Percentiles rank a stretch among this genome's conserved stretches.
Evolutionary conservation across 2,329 filamentous ascomycete genomes (phyloP).

Genomic region (Monilinia fructigena): DNA sequence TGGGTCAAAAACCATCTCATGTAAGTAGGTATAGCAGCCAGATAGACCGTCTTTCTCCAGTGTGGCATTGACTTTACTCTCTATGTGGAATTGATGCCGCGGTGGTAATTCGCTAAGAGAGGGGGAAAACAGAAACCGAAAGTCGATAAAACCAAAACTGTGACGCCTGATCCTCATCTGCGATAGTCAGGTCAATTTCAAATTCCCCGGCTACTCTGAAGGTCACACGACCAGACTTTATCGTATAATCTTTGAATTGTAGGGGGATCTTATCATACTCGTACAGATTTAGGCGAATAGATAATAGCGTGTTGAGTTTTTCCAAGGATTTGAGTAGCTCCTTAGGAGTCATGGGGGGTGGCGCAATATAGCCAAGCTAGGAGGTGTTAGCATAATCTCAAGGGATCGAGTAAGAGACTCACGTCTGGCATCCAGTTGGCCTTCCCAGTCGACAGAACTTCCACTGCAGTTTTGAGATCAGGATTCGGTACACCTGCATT

Average conservation of each 20-base stretch:
- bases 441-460: constrained; percentile 76
- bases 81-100: constrained; percentile 63
- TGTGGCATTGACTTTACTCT: constrained; percentile 68
- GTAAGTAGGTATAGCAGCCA: constrained; percentile 82
- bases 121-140: constrained; percentile 79
- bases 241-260: constrained; percentile 74
- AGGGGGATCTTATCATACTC: constrained; percentile 73
- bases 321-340: constrained; percentile 73
- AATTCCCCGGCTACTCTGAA: constrained; percentile 84
- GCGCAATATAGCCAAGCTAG: constrained; percentile 74
- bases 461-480: constrained; percentile 84
- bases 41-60: constrained; percentile 68
- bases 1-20: constrained; percentile 84
- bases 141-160: constrained; percentile 96
- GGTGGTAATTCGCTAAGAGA: constrained; percentile 61
- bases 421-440: constrained; percentile 78
- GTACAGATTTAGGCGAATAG: constrained; percentile 78
- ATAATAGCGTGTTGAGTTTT: constrained; percentile 79
- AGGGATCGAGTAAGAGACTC: constrained; percentile 40
- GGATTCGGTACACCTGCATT: constrained; percentile 80
- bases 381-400: constrained; percentile 28
- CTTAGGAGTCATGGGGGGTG: constrained; percentile 66
- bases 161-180: constrained; percentile 75
- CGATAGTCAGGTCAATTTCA: constrained; percentile 88
- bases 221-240: constrained; percentile 84